Evolutionary conservation across 1,139 yeast species (phyloP), one percentile per base, ranked within the genome.

Genomic region (Cylindricascospora bacillispora): DNA sequence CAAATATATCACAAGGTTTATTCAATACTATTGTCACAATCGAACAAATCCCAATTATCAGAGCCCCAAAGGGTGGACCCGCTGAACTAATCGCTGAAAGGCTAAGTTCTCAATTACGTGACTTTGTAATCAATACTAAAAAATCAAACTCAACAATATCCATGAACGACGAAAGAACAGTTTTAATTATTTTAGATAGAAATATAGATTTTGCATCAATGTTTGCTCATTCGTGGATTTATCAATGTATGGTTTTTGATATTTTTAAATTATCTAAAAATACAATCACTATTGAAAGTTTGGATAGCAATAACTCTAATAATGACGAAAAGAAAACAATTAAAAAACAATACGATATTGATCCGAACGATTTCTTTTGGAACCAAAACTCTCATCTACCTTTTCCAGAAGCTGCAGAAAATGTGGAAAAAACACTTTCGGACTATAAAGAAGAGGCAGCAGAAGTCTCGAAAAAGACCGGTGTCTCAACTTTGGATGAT

Each of bases 141-240:
- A 41, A 57, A 23, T 19, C 25, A n/a, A 26, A 22, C 16, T 36
- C 49, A 47, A 35, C 51, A 41, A 37, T 57, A 48, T 41, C 32
- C 12, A 47, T 45, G 26, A 41, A 53, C 6, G 33, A 52, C 15
- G 76, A 71, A 36, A 64, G 94, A 38, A 73, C 82, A 4, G 95
- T 89, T 11, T 63, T 89, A 45, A 66, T 92, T 22, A 59, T 89
- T 31, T 60, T 86, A 35, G 99, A 89, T 55, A 70, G 99, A 52
- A 82, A 80, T 47, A 67, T 89, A 37, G 97, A 92, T 56, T 63
- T 92, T 39, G 77, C 89, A 2, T 78, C 94, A 16, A 86, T 89
- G 97, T 76, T 92, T 53, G 72, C 92, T 2, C 99, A 89, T 56
- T 83, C 95, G 5, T 86, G 98, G 97, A 85, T 93, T 31, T 89